Conservation (phyloP, 371 early-diverging fungal species). For the Umbelopsis sp. region DNA sequence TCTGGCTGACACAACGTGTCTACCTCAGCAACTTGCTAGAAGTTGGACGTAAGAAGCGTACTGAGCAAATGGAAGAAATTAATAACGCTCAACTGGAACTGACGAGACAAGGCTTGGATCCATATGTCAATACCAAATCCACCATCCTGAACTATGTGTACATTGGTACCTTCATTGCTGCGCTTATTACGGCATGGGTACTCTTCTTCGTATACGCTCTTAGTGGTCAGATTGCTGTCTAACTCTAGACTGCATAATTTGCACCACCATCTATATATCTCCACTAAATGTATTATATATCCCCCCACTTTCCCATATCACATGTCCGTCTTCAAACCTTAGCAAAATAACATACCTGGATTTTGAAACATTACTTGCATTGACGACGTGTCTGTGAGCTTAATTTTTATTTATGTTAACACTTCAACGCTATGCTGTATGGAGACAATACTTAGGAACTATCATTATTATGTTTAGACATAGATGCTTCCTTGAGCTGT, state of each 20-base stretch:
- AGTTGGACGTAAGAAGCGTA: constrained; percentile 35
- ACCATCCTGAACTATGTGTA: constrained; percentile 30
- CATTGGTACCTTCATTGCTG: constrained; percentile 30
- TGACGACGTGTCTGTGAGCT: no score
- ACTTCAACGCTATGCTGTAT: no score
- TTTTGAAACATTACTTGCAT: no score
- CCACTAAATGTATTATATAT: no score
- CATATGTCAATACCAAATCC: constrained; percentile 29
- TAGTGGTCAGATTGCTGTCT: constrained; percentile 24
- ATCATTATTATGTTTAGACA: no score
- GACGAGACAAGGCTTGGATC: constrained; percentile 42
- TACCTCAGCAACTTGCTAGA: constrained; percentile 39
- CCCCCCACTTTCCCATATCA: no score
- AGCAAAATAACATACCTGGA: no score
- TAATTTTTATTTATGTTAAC: no score
- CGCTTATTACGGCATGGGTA: constrained; percentile 44
- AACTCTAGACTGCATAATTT: not conserved
- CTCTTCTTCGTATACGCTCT: constrained; percentile 51
- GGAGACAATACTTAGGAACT: no score
- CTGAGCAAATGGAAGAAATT: constrained; percentile 42
- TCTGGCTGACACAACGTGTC: constrained; percentile 37
- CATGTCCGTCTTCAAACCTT: no score
- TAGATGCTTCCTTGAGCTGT: no score
- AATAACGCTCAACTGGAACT: constrained; percentile 41
- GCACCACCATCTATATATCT: not conserved